These are phyloP conservation scores for Dendrobium huoshanense DNA, from an alignment of 106 monocot genomes.

Conservation along the genomic window DNA sequence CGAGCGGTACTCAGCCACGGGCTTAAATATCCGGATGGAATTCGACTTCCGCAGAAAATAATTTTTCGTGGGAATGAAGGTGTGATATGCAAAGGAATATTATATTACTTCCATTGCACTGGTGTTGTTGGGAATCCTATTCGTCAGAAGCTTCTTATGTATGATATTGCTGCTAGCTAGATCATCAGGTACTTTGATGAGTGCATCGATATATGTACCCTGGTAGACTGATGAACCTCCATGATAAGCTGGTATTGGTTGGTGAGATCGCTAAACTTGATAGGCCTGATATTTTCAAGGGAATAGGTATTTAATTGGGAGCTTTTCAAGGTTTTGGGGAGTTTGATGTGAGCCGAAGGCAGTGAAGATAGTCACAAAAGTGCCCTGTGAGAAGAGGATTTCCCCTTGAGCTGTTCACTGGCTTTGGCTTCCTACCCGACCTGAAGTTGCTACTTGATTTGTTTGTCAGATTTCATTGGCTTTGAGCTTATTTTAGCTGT, in stretches of 20 bases:
- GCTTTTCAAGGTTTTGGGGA: constrained; percentile 85
- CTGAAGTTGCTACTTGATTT: constrained; percentile 45
- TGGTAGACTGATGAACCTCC: constrained; percentile 75
- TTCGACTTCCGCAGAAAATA: too few relatives aligned
- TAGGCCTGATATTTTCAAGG: constrained; percentile 61
- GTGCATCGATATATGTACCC: constrained; percentile 36
- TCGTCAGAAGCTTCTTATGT: constrained; percentile 56
- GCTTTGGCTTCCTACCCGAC: constrained; percentile 83
- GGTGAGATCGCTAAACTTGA: constrained; percentile 72
- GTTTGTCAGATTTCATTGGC: background rate
- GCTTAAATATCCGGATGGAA: too few relatives aligned
- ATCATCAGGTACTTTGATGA: constrained; percentile 20
- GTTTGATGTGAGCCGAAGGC: constrained; percentile 52
- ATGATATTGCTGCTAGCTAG: constrained; percentile 30
- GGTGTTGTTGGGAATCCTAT: constrained; percentile 21
- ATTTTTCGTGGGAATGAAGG: constrained; percentile 19
- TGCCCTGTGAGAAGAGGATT: constrained; percentile 71
- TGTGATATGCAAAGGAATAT: constrained; percentile 60
- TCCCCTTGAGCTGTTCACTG: constrained; percentile 68
- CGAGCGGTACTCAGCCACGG: too few relatives aligned
- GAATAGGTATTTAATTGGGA: constrained; percentile 69
- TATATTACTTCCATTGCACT: constrained; percentile 56
- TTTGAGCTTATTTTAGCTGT: background rate
- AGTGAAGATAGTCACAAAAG: constrained; percentile 73
- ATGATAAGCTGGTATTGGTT: constrained; percentile 57